Evolutionary conservation across 371 early-diverging fungal genomes (phyloP), one percentile per base, ranked within the genome.

Genomic region (Rhizopus stolonifer): DNA sequence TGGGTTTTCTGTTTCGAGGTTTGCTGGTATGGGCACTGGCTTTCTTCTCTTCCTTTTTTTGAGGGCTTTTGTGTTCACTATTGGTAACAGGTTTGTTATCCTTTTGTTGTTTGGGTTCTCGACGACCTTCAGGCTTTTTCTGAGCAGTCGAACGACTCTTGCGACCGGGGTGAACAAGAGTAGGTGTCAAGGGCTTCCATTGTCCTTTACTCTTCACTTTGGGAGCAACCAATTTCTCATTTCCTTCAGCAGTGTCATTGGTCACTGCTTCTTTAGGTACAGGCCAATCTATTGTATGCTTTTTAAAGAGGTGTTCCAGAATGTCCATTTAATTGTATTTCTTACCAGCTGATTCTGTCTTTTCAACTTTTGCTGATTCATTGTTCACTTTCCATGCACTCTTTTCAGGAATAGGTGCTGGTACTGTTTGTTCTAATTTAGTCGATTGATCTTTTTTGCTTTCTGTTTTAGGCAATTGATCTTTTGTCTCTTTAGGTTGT

Each of bases 151-250:
- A 7, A 4, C 31, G 36, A 5, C 36, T 36, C 9, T 36, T 8
- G 36, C 72, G 65, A 39, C 58, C 51, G 17, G 75, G 64, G 50
- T 84, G 84, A 15, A 77, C 79, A 42, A 84, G 77, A 26, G 75
- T 80, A 54, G 84, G 82, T 31, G 84, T 81, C 48, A 67, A 72
- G n/a, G 80, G 77, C 25, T 77, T 80, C 74, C 84, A 79, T 65
- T 77, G 80, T 39, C 80, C 79, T 61, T 80, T 84, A 50, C 70
- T 76, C 69, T 72, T 74, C 22, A 65, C 70, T 59, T 77, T 66
- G 25, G 69, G 66, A 24, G 60, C 57, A 49, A 55, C 33, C 24
- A 67, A 58, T 53, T 77, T 79, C 45, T 53, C 73, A 58, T 77
- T 70, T 8, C 56, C 60, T 17, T 23, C 48, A 15, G 15, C 18